phyloP scores from a whole-genome alignment of 495 filamentous ascomycete species.

The Hypoxylon perforatum region DNA sequence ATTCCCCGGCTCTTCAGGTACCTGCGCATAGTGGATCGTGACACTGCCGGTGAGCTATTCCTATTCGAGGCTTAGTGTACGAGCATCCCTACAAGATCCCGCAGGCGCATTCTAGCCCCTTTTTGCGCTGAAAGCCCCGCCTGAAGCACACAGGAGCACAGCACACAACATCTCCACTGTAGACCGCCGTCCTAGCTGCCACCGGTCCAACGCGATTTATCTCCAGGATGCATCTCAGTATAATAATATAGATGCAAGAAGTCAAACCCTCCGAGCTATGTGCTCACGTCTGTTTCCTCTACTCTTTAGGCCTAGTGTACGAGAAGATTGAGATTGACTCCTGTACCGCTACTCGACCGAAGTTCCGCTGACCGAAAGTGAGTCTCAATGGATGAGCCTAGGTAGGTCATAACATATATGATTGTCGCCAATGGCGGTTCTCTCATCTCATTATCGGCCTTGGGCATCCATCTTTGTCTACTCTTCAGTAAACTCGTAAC shows the following conservation, averaged over 20 bases:
- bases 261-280: neutral
- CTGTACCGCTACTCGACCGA: neutral
- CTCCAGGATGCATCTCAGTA: too few relatives aligned
- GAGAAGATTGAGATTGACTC: conserved; percentile 3
- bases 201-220: too few relatives aligned
- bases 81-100: conserved; percentile 27
- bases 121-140: too few relatives aligned
- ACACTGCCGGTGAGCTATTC: conserved; percentile 10
- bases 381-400: neutral
- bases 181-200: too few relatives aligned
- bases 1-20: too few relatives aligned
- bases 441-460: neutral
- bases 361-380: too few relatives aligned
- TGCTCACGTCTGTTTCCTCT: neutral
- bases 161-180: too few relatives aligned
- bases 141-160: too few relatives aligned
- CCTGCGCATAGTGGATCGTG: neutral
- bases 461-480: neutral
- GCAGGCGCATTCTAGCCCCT: too few relatives aligned
- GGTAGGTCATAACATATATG: conserved; percentile 6
- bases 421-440: neutral
- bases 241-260: too few relatives aligned
- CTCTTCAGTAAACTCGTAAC: neutral
- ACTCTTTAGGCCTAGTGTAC: conserved; percentile 18
- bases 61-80: conserved; percentile 41